Base-by-base conservation (phyloP, 306 rosid species). In the Phaseolus lunatus region DNA sequence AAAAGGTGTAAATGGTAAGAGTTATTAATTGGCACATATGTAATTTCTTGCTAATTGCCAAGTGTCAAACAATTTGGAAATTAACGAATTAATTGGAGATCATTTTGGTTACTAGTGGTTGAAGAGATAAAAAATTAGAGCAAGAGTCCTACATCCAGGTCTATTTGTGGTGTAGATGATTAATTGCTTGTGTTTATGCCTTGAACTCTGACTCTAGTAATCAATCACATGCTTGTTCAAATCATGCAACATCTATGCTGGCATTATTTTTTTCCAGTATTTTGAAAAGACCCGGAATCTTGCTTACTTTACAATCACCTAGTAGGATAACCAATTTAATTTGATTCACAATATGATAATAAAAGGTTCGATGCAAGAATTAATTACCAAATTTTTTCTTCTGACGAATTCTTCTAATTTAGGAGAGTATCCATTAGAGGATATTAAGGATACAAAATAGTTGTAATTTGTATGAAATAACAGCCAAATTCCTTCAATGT, bases 141-240 rank as follows among this genome's bases (percentile, higher is more conserved):
- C 7, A 6, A 14, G 41, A 24, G 52, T 67, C 23, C 20, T 23
- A 12, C 18, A 7, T 4, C 52, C 2, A 22, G n/a, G 4, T 20
- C 50, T 67, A 35, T 53, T 39, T 43, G 20, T 75, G 22, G 47
- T 48, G 10, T 65, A 15, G 41, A 65, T 50, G 53, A 23, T 76
- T 48, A 20, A 16, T n/a, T 39, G 31, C 13, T 22, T 48, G 20
- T 31, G 48, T 79, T 23, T 43, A 31, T 68, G 68, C 23, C 65
- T 41, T 79, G 37, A 82, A 13, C 16, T 7, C 16, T 13, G 20
- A 64, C 31, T 79, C 58, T 63, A 35, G 14, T 23, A 24, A 31
- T 35, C 65, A 50, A 39, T 58, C 48, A 37, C 3, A 74, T 50
- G 23, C 43, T 54, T 73, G 57, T 39, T 70, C 69, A 77, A 44